These are phyloP conservation scores for Suillus americanus DNA, from an alignment of 768 basidiomycete species.

Conservation along the genomic window DNA sequence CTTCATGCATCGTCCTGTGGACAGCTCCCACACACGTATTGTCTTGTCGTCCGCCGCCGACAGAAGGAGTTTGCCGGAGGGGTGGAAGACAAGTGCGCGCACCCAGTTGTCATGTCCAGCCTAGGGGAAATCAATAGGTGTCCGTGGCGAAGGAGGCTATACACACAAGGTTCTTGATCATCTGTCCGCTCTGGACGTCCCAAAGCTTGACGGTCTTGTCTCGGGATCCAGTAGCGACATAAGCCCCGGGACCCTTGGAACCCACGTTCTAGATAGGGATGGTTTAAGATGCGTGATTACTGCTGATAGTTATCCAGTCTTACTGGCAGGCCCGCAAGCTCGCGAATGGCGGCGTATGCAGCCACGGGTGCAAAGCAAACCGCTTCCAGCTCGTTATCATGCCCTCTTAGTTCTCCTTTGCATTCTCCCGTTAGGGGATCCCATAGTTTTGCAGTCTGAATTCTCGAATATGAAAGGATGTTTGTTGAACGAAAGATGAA, in stretches of 20 bases:
- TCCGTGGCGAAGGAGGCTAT: slow-evolving; percentile 1
- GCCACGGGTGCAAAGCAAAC: slow-evolving; percentile 77
- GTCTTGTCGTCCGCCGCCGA: slow-evolving; percentile 93
- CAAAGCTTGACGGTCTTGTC: slow-evolving; percentile 93
- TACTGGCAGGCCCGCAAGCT: slow-evolving; percentile 72
- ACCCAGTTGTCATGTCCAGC: slow-evolving; percentile 91
- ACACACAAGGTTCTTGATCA: slow-evolving; percentile 72
- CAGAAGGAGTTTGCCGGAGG: slow-evolving; percentile 85
- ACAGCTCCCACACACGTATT: slow-evolving; percentile 86
- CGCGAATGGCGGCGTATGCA: slow-evolving; percentile 75
- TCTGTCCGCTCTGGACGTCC: slow-evolving; percentile 83
- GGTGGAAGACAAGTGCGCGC: slow-evolving; percentile 85
- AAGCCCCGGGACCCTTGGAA: slow-evolving; percentile 52
- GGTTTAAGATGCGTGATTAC: not conserved
- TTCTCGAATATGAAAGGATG: not conserved
- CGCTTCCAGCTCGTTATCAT: slow-evolving; percentile 84
- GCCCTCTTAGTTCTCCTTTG: slow-evolving; percentile 82
- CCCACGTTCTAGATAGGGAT: slow-evolving; percentile 46
- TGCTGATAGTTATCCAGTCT: slow-evolving; percentile 20
- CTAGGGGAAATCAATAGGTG: slow-evolving; percentile 32
- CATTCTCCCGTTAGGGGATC: slow-evolving; percentile 72
- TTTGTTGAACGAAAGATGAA: not conserved
- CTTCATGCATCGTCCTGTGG: slow-evolving; percentile 82
- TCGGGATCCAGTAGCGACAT: slow-evolving; percentile 79
- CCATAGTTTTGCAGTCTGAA: slow-evolving; percentile 75